phyloP scores from a whole-genome alignment of 2,329 filamentous ascomycete species.

The Beauveria caledonica region DNA sequence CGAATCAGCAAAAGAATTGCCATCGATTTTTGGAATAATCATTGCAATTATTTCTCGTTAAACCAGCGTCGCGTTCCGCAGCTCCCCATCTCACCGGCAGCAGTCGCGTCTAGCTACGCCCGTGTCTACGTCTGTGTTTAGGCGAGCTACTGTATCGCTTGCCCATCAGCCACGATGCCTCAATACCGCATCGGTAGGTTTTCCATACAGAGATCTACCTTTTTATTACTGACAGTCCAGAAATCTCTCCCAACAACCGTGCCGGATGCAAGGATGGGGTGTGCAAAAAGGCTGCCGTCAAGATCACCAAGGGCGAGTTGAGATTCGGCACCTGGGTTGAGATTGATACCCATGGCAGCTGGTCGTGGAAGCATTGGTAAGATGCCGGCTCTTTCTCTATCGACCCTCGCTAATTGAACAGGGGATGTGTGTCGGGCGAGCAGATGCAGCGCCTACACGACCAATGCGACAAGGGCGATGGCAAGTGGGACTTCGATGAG shows the following conservation, averaged over 20 bases:
- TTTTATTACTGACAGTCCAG: slow-evolving; percentile 36
- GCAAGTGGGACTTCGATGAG: slow-evolving; percentile 50
- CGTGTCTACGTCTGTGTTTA: background rate
- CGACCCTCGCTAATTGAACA: slow-evolving; percentile 25
- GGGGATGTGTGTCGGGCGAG: slow-evolving; percentile 81
- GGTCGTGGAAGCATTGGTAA: slow-evolving; percentile 83
- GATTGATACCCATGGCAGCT: slow-evolving; percentile 53
- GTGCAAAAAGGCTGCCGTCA: slow-evolving; percentile 62
- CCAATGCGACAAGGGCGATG: slow-evolving; percentile 37
- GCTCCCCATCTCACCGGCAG: background rate
- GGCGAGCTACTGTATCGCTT: background rate
- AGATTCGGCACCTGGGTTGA: slow-evolving; percentile 69
- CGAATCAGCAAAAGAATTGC: background rate
- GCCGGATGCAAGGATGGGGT: slow-evolving; percentile 64
- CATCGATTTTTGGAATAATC: background rate
- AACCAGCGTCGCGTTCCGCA: background rate
- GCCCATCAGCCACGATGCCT: slow-evolving; percentile 28
- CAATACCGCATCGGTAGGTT: slow-evolving; percentile 40
- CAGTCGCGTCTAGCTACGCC: background rate
- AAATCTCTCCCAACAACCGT: slow-evolving; percentile 61
- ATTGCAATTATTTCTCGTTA: too few species aligned
- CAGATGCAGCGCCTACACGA: slow-evolving; percentile 60
- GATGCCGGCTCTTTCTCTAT: slow-evolving; percentile 18
- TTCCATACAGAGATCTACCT: background rate
- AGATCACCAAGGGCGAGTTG: slow-evolving; percentile 72